These are phyloP conservation scores for Calonectria honghensis DNA, from an alignment of 2,329 filamentous ascomycete species.

Conservation along the genomic window DNA sequence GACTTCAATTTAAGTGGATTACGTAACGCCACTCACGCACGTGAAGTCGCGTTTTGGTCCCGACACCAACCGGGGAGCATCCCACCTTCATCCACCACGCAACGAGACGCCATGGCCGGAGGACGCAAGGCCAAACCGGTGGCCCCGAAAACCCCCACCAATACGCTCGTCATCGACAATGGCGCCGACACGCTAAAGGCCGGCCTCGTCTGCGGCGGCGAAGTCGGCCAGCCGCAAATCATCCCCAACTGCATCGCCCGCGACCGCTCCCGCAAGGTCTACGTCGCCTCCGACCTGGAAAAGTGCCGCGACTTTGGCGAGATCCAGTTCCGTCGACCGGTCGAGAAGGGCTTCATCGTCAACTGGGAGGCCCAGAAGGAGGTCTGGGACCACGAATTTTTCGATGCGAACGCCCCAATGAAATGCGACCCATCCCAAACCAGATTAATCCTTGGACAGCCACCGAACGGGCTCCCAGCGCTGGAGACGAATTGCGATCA, in stretches of 20 bases:
- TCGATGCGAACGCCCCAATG: slow-evolving; percentile 79
- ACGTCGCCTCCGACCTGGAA: slow-evolving; percentile 86
- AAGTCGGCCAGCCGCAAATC: slow-evolving; percentile 75
- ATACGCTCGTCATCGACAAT: slow-evolving; percentile 93
- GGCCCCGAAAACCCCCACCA: slow-evolving; percentile 72
- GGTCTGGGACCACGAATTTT: slow-evolving; percentile 94
- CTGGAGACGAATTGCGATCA: slow-evolving; percentile 95
- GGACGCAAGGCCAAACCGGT: slow-evolving; percentile 72
- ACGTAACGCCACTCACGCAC: slow-evolving; percentile 46
- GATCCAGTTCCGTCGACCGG: slow-evolving; percentile 88
- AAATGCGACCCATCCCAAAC: slow-evolving; percentile 86
- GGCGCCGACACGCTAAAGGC: slow-evolving; percentile 94
- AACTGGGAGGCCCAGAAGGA: slow-evolving; percentile 98
- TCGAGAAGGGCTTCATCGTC: slow-evolving; percentile 95
- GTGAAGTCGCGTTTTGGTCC: slow-evolving; percentile 46
- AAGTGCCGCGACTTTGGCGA: slow-evolving; percentile 93
- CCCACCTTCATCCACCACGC: slow-evolving; percentile 27
- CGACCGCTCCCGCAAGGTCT: slow-evolving; percentile 85
- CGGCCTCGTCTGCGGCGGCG: slow-evolving; percentile 77
- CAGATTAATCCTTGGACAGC: slow-evolving; percentile 89
- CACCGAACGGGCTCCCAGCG: slow-evolving; percentile 86
- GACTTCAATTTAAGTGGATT: slow-evolving; percentile 36
- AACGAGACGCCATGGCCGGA: slow-evolving; percentile 62
- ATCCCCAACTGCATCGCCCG: slow-evolving; percentile 94
- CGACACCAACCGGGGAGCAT: slow-evolving; percentile 24